phyloP scores from a whole-genome alignment of 305 asterid species.

The Plantago coronopus region DNA sequence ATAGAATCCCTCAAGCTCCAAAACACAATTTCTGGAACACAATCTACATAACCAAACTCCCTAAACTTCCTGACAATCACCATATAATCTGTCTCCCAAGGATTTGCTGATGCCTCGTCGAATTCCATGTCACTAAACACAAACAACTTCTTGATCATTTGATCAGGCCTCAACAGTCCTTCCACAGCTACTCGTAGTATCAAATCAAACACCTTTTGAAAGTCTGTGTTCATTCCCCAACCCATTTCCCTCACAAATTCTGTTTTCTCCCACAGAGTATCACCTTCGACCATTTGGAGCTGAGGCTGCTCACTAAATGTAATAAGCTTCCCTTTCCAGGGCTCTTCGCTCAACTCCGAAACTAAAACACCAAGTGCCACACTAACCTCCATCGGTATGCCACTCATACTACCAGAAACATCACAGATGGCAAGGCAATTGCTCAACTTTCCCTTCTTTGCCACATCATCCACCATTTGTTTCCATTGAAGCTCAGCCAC shows the following conservation, averaged over 20 bases:
- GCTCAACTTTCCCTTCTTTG: slow-evolving; percentile 29
- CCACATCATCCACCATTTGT: slow-evolving; percentile 35
- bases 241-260: slow-evolving; percentile 22
- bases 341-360: slow-evolving; percentile 35
- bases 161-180: slow-evolving; percentile 25
- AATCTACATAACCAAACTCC: slow-evolving; percentile 33
- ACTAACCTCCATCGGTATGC: slow-evolving; percentile 40
- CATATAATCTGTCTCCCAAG: slow-evolving; percentile 41
- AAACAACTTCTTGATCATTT: slow-evolving; percentile 38
- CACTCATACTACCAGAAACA: slow-evolving; percentile 37
- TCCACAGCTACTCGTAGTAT: slow-evolving; percentile 32
- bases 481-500: slow-evolving; percentile 48
- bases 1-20: slow-evolving; percentile 33
- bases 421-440: slow-evolving; percentile 40
- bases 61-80: slow-evolving; percentile 27
- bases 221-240: slow-evolving; percentile 26
- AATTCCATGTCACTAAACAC: slow-evolving; percentile 49
- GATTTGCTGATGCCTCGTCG: slow-evolving; percentile 27
- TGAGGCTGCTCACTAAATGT: slow-evolving; percentile 34
- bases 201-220: slow-evolving; percentile 35
- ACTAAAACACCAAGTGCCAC: slow-evolving; percentile 42
- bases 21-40: slow-evolving; percentile 32
- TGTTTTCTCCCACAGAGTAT: slow-evolving; percentile 23
- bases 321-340: slow-evolving; percentile 38
- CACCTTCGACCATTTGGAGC: slow-evolving; percentile 24